These are phyloP conservation scores for Ophiognomonia clavigignenti-juglandacearum DNA, from an alignment of 2,329 filamentous ascomycete genomes.

Conservation along the genomic window DNA sequence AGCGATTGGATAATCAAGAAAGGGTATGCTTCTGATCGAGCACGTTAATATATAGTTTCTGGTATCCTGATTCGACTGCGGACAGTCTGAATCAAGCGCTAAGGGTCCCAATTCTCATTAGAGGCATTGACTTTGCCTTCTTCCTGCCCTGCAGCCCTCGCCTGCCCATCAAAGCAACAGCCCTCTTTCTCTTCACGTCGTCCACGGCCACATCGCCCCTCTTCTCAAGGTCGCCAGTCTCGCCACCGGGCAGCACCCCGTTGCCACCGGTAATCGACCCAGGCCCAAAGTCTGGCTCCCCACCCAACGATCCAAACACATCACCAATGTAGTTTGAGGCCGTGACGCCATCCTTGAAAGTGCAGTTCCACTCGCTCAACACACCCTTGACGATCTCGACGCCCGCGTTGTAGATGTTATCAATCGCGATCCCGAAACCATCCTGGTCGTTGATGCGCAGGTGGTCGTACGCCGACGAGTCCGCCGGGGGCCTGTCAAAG, in stretches of 20 bases:
- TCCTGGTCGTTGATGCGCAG: constrained; percentile 57
- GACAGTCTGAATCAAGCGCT: not conserved
- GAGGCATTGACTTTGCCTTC: not conserved
- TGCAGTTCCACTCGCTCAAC: constrained; percentile 53
- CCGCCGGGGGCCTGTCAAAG: constrained; percentile 65
- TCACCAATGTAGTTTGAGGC: constrained; percentile 65
- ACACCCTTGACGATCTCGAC: constrained; percentile 62
- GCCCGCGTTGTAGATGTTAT: constrained; percentile 64
- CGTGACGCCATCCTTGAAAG: constrained; percentile 51
- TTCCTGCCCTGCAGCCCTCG: not conserved
- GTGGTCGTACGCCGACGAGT: constrained; percentile 51
- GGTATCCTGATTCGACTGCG: too few relatives aligned
- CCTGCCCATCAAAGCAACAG: constrained; percentile 1
- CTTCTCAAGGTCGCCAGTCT: constrained; percentile 18
- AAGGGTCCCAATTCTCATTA: not conserved
- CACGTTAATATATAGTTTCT: too few relatives aligned
- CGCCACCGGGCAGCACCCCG: constrained; percentile 23
- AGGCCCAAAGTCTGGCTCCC: constrained; percentile 60
- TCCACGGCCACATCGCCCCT: not conserved
- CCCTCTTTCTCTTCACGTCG: constrained; percentile 3
- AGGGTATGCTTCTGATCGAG: too few relatives aligned
- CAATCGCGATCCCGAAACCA: constrained; percentile 56
- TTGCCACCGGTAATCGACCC: constrained; percentile 39
- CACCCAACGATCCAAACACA: constrained; percentile 65
- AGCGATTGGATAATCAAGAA: too few relatives aligned